Conservation (phyloP, 257 asterid species). For the Verbascum thapsus region DNA sequence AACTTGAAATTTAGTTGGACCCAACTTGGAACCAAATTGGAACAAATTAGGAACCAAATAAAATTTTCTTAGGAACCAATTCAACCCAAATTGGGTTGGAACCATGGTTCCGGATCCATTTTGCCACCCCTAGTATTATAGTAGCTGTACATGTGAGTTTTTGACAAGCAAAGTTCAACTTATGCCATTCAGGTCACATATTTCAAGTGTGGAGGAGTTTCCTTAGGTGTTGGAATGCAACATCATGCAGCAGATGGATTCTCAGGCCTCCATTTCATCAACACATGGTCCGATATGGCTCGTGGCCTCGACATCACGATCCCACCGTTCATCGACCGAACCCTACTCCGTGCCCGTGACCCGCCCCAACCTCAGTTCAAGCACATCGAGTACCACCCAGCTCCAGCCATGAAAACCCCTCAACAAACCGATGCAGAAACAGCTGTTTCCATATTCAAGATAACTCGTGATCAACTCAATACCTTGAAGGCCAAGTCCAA, state of each 20-base stretch:
- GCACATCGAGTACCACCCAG: slow-evolving; percentile 90
- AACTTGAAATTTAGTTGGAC: no score
- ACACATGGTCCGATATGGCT: slow-evolving; percentile 97
- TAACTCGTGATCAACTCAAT: slow-evolving; percentile 58
- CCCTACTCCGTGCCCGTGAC: slow-evolving; percentile 81
- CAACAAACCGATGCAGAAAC: slow-evolving; percentile 37
- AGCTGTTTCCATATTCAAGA: slow-evolving; percentile 63
- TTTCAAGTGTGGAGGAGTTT: slow-evolving; percentile 95
- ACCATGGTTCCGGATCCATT: no score
- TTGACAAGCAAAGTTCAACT: no score
- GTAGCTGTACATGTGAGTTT: no score
- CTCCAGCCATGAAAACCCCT: slow-evolving; percentile 62
- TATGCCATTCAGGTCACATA: slow-evolving; percentile 57
- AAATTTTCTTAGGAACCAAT: no score
- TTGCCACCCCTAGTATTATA: no score
- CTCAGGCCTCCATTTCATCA: slow-evolving; percentile 97
- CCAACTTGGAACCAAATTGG: no score
- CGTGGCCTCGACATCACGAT: slow-evolving; percentile 71
- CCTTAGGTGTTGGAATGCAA: slow-evolving; percentile 95
- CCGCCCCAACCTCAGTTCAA: slow-evolving; percentile 80
- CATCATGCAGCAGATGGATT: slow-evolving; percentile 95
- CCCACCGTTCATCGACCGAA: slow-evolving; percentile 83
- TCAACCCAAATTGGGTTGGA: no score
- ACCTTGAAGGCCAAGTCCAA: slow-evolving; percentile 73
- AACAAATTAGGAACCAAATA: no score